Evolutionary conservation across 2,329 filamentous ascomycete genomes (phyloP).

Genomic region (Pseudopithomyces maydicus): DNA sequence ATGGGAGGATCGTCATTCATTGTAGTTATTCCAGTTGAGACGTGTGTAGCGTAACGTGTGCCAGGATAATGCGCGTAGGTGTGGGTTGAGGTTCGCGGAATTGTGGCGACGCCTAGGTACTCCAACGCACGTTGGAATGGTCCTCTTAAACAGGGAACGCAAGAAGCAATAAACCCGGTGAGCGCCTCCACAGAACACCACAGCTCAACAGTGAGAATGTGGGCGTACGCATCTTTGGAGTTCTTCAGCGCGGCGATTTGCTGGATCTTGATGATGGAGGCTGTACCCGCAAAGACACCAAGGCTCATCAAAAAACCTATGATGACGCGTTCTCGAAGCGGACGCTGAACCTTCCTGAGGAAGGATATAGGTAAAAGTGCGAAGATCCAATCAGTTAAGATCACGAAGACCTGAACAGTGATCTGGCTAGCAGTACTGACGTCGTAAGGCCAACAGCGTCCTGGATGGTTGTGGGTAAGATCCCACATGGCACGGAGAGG

Average conservation of each 20-base stretch:
- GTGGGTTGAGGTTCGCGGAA: constrained; percentile 9
- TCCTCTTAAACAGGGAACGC: constrained; percentile 22
- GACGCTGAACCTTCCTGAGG: constrained; percentile 23
- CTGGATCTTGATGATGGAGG: constrained; percentile 22
- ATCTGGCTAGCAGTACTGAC: constrained; percentile 13
- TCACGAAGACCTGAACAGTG: constrained; percentile 15
- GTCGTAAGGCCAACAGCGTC: constrained; percentile 18
- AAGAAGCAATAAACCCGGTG: constrained; percentile 22
- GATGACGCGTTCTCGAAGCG: constrained; percentile 21
- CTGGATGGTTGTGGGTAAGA: constrained; percentile 5
- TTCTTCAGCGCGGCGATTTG: background rate
- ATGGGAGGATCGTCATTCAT: background rate
- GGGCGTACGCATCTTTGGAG: constrained; percentile 4
- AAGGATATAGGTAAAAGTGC: constrained; percentile 24
- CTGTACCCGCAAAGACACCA: constrained; percentile 21
- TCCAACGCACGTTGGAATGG: constrained; percentile 22
- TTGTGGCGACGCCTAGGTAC: constrained; percentile 15
- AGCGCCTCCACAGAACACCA: constrained; percentile 23
- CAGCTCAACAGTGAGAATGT: constrained; percentile 19
- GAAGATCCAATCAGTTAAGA: constrained; percentile 24
- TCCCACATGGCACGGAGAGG: constrained; percentile 23
- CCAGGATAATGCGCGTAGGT: background rate
- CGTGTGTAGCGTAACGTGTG: background rate
- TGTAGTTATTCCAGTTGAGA: background rate
- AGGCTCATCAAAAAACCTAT: constrained; percentile 24